Evolutionary conservation across 2,329 filamentous ascomycete species (phyloP).

Genomic region (Pseudogymnoascus pannorum): DNA sequence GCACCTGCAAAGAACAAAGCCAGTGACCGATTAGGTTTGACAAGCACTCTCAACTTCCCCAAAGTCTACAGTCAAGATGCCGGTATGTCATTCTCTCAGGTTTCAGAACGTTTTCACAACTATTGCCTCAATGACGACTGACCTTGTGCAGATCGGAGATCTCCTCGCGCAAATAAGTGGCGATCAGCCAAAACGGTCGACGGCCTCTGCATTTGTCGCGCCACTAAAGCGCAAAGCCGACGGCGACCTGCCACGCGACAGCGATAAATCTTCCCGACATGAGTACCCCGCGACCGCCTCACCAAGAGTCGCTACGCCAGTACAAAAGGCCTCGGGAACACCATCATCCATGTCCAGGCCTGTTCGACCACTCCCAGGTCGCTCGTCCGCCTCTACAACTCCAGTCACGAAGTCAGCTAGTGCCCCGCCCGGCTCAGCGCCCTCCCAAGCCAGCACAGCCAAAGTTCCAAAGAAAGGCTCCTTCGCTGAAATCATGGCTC

Average conservation of each 20-base stretch:
- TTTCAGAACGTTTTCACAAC: slow-evolving; percentile 2
- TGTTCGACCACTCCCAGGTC: slow-evolving; percentile 12
- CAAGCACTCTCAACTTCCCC: not conserved
- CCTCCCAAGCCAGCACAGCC: slow-evolving; percentile 1
- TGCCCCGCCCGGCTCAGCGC: not conserved
- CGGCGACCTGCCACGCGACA: slow-evolving; percentile 37
- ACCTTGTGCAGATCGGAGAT: slow-evolving; percentile 42
- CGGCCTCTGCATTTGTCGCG: slow-evolving; percentile 24
- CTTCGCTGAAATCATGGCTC: slow-evolving; percentile 66
- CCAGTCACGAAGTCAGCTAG: slow-evolving; percentile 33
- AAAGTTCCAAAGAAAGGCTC: slow-evolving; percentile 61
- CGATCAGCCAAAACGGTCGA: slow-evolving; percentile 33
- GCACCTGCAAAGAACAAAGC: slow-evolving; percentile 8
- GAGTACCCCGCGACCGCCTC: slow-evolving; percentile 20
- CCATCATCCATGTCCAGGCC: slow-evolving; percentile 25
- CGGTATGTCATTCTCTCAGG: not conserved
- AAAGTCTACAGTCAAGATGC: slow-evolving; percentile 5
- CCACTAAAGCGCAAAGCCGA: slow-evolving; percentile 52
- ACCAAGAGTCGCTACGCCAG: slow-evolving; percentile 18
- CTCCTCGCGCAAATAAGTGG: slow-evolving; percentile 57
- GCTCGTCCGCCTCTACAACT: slow-evolving; percentile 21
- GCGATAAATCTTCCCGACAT: slow-evolving; percentile 38
- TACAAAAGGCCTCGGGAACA: slow-evolving; percentile 16
- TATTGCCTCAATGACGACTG: slow-evolving; percentile 15
- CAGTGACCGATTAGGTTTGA: slow-evolving; percentile 7